phyloP scores from a whole-genome alignment of 768 basidiomycete genomes.

The Lactifluus pinguis region DNA sequence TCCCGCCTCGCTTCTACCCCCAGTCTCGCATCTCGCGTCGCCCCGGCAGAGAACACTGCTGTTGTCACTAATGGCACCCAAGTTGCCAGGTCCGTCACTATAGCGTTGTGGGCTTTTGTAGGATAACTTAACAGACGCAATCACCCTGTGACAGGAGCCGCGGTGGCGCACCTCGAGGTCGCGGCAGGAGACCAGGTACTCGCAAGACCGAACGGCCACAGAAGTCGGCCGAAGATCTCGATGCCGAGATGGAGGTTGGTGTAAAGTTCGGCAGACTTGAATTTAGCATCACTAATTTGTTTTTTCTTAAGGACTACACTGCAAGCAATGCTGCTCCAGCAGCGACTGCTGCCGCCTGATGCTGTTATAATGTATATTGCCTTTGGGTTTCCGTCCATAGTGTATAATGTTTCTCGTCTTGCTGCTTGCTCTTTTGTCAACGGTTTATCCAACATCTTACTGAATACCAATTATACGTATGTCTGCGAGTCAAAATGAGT shows the following conservation, averaged over 20 bases:
- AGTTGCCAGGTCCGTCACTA: constrained; percentile 30
- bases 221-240: constrained; percentile 84
- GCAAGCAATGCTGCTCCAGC: constrained; percentile 43
- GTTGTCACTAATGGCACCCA: constrained; percentile 26
- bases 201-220: constrained; percentile 53
- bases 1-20: constrained; percentile 49
- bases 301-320: constrained; percentile 51
- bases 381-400: background rate
- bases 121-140: background rate
- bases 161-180: constrained; percentile 26
- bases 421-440: background rate
- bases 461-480: background rate
- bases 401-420: constrained; percentile 18
- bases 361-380: constrained; percentile 4
- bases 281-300: background rate
- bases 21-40: constrained; percentile 77
- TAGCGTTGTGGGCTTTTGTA: constrained; percentile 18
- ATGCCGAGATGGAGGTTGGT: constrained; percentile 95
- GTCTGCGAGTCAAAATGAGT: background rate
- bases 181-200: constrained; percentile 37
- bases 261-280: background rate
- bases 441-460: background rate
- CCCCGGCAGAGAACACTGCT: constrained; percentile 50
- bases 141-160: background rate
- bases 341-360: constrained; percentile 20